phyloP scores from a whole-genome alignment of 495 filamentous ascomycete species.

The Bathelium albidoporum region DNA sequence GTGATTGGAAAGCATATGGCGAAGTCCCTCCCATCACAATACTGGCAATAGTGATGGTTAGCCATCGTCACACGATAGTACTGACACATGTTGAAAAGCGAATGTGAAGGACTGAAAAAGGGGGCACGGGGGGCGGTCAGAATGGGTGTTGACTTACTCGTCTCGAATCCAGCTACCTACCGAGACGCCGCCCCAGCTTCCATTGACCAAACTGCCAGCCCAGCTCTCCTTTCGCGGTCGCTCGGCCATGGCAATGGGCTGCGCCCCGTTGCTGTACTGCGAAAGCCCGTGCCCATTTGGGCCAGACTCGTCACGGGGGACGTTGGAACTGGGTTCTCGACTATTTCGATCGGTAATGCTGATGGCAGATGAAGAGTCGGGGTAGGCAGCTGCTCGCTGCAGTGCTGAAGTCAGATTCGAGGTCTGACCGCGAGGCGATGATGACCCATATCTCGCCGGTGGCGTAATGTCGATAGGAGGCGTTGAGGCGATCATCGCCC shows the following conservation, averaged over 20 bases:
- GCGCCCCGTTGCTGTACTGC: background rate
- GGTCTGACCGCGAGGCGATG: background rate
- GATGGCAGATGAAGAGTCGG: background rate
- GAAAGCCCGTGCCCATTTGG: background rate
- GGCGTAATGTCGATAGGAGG: background rate
- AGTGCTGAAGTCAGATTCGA: background rate
- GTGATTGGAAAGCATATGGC: constrained; percentile 79
- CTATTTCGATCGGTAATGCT: background rate
- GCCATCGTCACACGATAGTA: constrained; percentile 6
- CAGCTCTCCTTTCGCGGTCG: background rate
- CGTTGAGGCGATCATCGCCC: background rate
- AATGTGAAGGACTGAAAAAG: too few species aligned
- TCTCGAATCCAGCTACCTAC: constrained; percentile 95
- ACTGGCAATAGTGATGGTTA: constrained; percentile 40
- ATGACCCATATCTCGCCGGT: background rate
- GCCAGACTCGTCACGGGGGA: background rate
- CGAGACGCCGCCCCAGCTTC: constrained; percentile 93
- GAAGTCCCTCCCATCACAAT: constrained; percentile 96
- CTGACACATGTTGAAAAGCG: background rate
- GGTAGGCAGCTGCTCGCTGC: background rate
- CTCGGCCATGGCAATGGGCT: constrained; percentile 2
- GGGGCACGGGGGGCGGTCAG: background rate
- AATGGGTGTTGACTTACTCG: constrained; percentile 61
- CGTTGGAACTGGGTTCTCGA: background rate
- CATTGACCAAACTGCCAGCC: constrained; percentile 68